These are phyloP conservation scores for Trichoderma cornu-damae DNA, from an alignment of 2,329 filamentous ascomycete species.

Conservation along the genomic window DNA sequence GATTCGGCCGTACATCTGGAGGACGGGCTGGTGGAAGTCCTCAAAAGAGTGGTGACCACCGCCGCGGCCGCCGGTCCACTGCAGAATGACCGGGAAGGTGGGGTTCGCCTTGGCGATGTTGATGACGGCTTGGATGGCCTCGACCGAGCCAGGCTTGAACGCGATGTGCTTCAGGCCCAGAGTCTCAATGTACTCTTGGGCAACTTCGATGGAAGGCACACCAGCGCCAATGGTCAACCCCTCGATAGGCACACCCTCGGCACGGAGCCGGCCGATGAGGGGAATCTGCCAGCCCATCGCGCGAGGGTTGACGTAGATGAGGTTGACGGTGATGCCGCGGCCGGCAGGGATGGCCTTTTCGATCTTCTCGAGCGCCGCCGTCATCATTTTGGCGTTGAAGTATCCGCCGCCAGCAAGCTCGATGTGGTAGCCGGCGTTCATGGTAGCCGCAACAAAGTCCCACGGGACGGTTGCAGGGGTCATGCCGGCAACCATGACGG, in stretches of 20 bases:
- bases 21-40: constrained; percentile 87
- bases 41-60: constrained; percentile 94
- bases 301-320: constrained; percentile 85
- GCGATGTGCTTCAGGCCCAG: constrained; percentile 87
- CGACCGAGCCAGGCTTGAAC: constrained; percentile 88
- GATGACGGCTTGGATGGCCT: constrained; percentile 83
- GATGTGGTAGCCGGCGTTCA: constrained; percentile 93
- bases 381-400: constrained; percentile 78
- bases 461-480: constrained; percentile 83
- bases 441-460: constrained; percentile 88
- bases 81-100: constrained; percentile 83
- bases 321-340: constrained; percentile 80
- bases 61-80: constrained; percentile 92
- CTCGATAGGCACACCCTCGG: constrained; percentile 85
- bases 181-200: constrained; percentile 89
- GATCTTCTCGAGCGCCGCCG: constrained; percentile 75
- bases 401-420: constrained; percentile 88
- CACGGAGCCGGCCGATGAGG: constrained; percentile 69
- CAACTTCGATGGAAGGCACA: constrained; percentile 88
- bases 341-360: constrained; percentile 78
- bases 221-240: constrained; percentile 89
- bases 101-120: constrained; percentile 94
- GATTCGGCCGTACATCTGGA: constrained; percentile 87
- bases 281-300: constrained; percentile 94
- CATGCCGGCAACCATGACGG: constrained; percentile 90